Evolutionary conservation across 2,329 filamentous ascomycete species (phyloP).

Genomic region (Nannizziopsis arthrosporioides): DNA sequence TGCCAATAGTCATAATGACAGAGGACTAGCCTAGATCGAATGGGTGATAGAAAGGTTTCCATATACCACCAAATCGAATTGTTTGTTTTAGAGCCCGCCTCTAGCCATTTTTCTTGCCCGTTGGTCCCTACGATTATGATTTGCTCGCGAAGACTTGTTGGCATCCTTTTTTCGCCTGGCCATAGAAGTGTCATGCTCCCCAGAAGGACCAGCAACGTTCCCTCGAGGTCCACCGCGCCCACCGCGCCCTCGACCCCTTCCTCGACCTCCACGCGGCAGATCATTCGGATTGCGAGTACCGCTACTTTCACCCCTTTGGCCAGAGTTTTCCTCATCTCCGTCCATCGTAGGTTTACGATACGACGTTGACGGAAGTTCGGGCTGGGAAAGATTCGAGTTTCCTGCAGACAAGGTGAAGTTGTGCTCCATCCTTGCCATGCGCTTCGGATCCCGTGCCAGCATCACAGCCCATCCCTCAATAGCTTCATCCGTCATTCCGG

Average conservation of each 20-base stretch:
- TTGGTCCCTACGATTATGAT: conserved; percentile 72
- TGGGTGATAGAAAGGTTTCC: neutral
- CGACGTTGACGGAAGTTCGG: conserved; percentile 51
- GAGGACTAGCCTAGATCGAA: neutral
- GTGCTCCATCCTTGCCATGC: conserved; percentile 57
- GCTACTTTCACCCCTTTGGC: conserved; percentile 41
- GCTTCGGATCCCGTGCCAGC: conserved; percentile 59
- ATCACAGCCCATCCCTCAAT: conserved; percentile 93
- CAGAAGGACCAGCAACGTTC: conserved; percentile 19
- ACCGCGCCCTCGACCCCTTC: conserved; percentile 32
- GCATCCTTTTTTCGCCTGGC: conserved; percentile 68
- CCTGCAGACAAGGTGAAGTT: conserved; percentile 57
- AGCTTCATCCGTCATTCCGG: conserved; percentile 82
- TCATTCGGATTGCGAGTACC: neutral
- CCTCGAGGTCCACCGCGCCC: conserved; percentile 42
- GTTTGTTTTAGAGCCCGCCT: neutral
- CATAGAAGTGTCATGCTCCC: conserved; percentile 59
- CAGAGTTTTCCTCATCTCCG: conserved; percentile 40
- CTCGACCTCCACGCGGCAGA: conserved; percentile 21
- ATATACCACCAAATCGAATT: neutral
- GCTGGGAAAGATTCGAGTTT: conserved; percentile 38
- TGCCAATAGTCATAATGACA: neutral
- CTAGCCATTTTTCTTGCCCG: conserved; percentile 49
- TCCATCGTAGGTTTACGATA: conserved; percentile 40
- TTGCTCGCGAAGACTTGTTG: conserved; percentile 68